Conservation (phyloP, 805 yeast genomes). For the Starmerella kuoi region DNA sequence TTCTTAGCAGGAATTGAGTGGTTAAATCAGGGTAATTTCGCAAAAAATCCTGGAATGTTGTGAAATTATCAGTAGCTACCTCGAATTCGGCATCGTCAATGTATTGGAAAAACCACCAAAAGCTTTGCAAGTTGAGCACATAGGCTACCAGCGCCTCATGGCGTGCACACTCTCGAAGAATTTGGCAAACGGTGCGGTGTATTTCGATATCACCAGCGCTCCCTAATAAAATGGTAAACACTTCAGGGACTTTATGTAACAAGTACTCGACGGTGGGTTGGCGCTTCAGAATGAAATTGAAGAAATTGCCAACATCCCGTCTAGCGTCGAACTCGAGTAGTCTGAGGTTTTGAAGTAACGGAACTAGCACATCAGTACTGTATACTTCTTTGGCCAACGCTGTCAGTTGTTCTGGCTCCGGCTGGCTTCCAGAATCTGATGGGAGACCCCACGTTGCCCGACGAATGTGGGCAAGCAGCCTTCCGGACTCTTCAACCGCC, state of each 20-base stretch:
- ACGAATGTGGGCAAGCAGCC: slow-evolving; percentile 16
- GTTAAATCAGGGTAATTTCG: slow-evolving; percentile 58
- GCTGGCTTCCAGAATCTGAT: slow-evolving; percentile 2
- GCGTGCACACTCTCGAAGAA: slow-evolving; percentile 74
- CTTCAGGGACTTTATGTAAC: slow-evolving; percentile 45
- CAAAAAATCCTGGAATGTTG: slow-evolving; percentile 58
- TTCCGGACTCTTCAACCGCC: slow-evolving; percentile 25
- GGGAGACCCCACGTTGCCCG: slow-evolving; percentile 15
- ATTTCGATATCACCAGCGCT: slow-evolving; percentile 66
- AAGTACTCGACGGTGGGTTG: slow-evolving; percentile 83
- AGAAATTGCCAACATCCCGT: slow-evolving; percentile 64
- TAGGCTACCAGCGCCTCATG: slow-evolving; percentile 56
- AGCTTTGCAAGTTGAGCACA: slow-evolving; percentile 44
- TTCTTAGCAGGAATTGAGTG: slow-evolving; percentile 50
- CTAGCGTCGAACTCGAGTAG: slow-evolving; percentile 79
- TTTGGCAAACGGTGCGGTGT: slow-evolving; percentile 62
- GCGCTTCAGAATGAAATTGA: slow-evolving; percentile 65
- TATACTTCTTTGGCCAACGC: slow-evolving; percentile 71
- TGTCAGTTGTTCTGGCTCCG: slow-evolving; percentile 62
- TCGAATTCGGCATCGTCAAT: slow-evolving; percentile 72
- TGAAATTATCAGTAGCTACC: slow-evolving; percentile 78
- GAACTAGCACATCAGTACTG: slow-evolving; percentile 52
- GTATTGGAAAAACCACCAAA: slow-evolving; percentile 78
- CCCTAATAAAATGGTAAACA: slow-evolving; percentile 47
- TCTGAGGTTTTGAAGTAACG: slow-evolving; percentile 46